Base-by-base conservation (phyloP, 1,139 yeast genomes). In the Pneumocystis canis region DNA sequence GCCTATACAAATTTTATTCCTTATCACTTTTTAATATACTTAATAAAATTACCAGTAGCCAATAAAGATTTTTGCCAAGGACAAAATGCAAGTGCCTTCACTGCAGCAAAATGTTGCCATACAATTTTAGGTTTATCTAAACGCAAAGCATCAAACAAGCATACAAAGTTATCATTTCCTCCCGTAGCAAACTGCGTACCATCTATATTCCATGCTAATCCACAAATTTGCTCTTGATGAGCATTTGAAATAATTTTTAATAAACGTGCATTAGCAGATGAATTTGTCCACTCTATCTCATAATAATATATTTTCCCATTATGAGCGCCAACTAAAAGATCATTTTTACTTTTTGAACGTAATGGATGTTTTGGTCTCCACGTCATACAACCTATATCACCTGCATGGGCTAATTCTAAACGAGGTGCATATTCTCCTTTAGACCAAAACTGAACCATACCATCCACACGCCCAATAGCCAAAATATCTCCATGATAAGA, bases 1-100 rank as follows among this genome's bases (percentile, higher is more conserved):
- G 3, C 97, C 95, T 7, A 87, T 81, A 0, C 89, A 25, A 20
- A n/a, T 41, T 37, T 31, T 61, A 47, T 18, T 33, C 20, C 53
- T 7, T 33, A 40, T 59, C 4, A 16, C 20, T 31, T 18, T 18
- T 28, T 37, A 59, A n/a, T 14, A 33, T 41, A 9, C 31, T 31
- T 53, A 53, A 30, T 18, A 56, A 53, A n/a, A 32, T 16, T 58
- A 67, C 70, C 90, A 0, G 89, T 84, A 18, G 87, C 89, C 39
- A 85, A 73, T 41, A 85, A 72, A 62, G 80, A 77, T 37, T 81
- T 79, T 66, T 82, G 81, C 79, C 82, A 83, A 0, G 89, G 89
- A 70, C 89, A 84, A 77, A 84, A 85, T 37, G 85, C 81, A 64
- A 85, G 73, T 0, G 90, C 89, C 71, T 85, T 84, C 2, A 84